phyloP scores from a whole-genome alignment of 768 basidiomycete genomes.

The Suillus subaureus region DNA sequence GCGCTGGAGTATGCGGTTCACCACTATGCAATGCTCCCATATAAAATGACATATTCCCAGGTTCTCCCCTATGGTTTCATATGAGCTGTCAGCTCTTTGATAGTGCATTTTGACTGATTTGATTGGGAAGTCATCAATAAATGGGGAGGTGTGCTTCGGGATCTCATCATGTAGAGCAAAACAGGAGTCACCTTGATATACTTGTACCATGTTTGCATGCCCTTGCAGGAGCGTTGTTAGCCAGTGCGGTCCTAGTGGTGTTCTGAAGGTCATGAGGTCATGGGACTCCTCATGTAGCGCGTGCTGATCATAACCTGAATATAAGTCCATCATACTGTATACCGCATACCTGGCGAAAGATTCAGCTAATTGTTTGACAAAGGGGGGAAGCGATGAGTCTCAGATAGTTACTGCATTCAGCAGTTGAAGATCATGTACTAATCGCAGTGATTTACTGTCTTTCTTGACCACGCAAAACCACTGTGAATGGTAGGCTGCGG shows the following conservation, averaged over 20 bases:
- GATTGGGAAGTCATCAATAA: constrained; percentile 42
- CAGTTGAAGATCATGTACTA: too few relatives aligned
- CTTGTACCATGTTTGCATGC: constrained; percentile 41
- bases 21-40: constrained; percentile 39
- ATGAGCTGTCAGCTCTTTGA: constrained; percentile 24
- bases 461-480: too few relatives aligned
- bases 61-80: constrained; percentile 41
- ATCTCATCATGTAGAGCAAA: constrained; percentile 44
- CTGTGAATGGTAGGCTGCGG: too few relatives aligned
- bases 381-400: constrained; percentile 22
- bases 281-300: constrained; percentile 29
- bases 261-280: constrained; percentile 45
- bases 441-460: too few relatives aligned
- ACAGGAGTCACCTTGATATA: constrained; percentile 42
- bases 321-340: constrained; percentile 37
- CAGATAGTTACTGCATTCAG: constrained; percentile 36
- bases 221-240: constrained; percentile 43
- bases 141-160: constrained; percentile 36
- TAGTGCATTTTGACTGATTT: constrained; percentile 37
- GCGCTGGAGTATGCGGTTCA: constrained; percentile 39
- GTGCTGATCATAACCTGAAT: constrained; percentile 39
- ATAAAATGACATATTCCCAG: constrained; percentile 38
- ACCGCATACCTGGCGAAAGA: constrained; percentile 34
- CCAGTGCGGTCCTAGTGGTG: constrained; percentile 34
- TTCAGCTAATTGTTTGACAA: constrained; percentile 30